Percentiles rank a stretch among this genome's conserved stretches.
Evolutionary conservation across 2,329 filamentous ascomycete species (phyloP).

Genomic region (Grosmannia huntii): DNA sequence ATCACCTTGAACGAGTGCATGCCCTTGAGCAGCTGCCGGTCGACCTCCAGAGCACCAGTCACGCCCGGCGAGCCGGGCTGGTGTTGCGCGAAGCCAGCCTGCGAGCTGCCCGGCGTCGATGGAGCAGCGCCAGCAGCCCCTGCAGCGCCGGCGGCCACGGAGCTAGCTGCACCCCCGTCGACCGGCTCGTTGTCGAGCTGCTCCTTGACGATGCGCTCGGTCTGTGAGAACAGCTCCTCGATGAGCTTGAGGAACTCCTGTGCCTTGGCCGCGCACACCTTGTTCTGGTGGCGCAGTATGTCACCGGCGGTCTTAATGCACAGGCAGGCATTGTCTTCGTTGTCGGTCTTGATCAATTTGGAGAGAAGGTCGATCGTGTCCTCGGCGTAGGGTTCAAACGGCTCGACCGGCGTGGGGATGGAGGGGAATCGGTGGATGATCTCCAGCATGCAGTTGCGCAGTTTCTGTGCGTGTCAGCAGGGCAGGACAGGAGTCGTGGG

Average conservation of each 20-base stretch:
- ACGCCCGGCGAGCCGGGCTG: constrained; percentile 83
- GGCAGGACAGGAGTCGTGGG: not conserved
- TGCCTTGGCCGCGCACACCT: constrained; percentile 64
- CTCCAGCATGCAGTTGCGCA: constrained; percentile 87
- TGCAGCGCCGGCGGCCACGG: not conserved
- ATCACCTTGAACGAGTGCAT: constrained; percentile 99
- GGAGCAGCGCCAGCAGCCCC: constrained; percentile 34
- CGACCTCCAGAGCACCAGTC: constrained; percentile 68
- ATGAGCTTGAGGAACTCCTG: constrained; percentile 86
- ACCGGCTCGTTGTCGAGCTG: constrained; percentile 72
- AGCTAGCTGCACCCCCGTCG: constrained; percentile 14
- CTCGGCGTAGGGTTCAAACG: constrained; percentile 75
- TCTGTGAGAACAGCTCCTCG: constrained; percentile 88
- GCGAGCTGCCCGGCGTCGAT: constrained; percentile 52
- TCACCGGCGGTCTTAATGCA: constrained; percentile 98
- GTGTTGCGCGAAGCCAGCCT: constrained; percentile 54
- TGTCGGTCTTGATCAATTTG: constrained; percentile 77
- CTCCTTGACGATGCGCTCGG: constrained; percentile 88
- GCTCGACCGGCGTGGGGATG: constrained; percentile 58
- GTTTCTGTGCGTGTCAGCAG: constrained; percentile 41
- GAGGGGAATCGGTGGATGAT: constrained; percentile 79
- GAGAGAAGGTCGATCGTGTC: constrained; percentile 87
- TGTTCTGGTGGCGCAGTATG: constrained; percentile 83
- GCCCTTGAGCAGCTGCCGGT: constrained; percentile 71
- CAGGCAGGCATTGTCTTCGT: constrained; percentile 96